Evolutionary conservation across 345 rosid species (phyloP).

Genomic region (Euphorbia tirucalli): DNA sequence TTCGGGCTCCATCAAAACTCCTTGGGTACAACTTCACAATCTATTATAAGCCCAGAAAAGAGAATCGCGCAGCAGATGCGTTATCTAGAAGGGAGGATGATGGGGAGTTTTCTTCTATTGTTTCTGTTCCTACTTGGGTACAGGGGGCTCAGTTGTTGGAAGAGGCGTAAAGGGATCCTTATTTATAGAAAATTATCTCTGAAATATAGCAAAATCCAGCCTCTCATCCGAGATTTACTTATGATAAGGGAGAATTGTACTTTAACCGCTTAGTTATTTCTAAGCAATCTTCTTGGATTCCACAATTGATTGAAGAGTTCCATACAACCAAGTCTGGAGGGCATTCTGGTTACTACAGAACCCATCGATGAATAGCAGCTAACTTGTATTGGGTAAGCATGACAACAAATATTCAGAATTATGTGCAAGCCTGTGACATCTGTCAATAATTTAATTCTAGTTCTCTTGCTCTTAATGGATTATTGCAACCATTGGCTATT

Average conservation of each 20-base stretch:
- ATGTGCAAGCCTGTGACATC: too few species aligned
- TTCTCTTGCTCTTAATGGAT: too few species aligned
- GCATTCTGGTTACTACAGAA: not conserved
- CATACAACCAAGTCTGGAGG: not conserved
- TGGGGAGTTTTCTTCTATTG: not conserved
- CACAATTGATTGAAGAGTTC: not conserved
- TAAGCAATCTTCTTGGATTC: not conserved
- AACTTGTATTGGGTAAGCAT: too few species aligned
- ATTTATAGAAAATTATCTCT: too few species aligned
- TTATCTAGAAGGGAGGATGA: not conserved
- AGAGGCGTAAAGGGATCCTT: not conserved
- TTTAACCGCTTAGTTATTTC: not conserved
- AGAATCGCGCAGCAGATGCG: not conserved
- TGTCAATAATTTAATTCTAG: too few species aligned
- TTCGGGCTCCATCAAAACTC: too few species aligned
- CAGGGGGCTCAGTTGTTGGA: not conserved
- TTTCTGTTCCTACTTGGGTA: not conserved
- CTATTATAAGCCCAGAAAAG: not conserved
- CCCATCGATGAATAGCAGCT: not conserved
- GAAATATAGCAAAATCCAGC: too few species aligned
- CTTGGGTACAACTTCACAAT: not conserved
- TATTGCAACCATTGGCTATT: too few species aligned
- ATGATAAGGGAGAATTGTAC: not conserved
- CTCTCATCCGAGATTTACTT: not conserved
- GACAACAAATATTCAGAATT: not conserved